A percentile compares a stretch with the other conserved stretches of the same genome.
These are phyloP conservation scores for Candida jianshihensis DNA, from an alignment of 805 yeast species.

Conservation along the genomic window DNA sequence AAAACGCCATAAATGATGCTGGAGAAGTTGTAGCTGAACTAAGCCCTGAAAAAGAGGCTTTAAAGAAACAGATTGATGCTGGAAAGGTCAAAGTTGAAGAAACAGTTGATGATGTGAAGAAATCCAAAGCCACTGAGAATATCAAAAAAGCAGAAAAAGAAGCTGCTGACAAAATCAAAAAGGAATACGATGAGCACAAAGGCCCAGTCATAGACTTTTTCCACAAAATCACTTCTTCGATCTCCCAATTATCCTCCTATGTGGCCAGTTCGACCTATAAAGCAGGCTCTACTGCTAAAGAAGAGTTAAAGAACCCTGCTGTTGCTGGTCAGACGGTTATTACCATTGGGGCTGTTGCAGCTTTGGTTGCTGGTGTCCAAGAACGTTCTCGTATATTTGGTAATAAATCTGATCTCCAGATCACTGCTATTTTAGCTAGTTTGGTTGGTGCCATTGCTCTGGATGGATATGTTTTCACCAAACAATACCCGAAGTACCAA, in stretches of 20 bases:
- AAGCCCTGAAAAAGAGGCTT: no score
- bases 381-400: constrained; percentile 43
- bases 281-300: constrained; percentile 18
- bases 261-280: constrained; percentile 14
- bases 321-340: constrained; percentile 48
- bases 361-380: constrained; percentile 42
- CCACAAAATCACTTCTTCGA: constrained; percentile 13
- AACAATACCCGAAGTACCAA: constrained; percentile 49
- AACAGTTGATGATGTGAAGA: constrained; percentile 20
- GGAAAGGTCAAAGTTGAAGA: constrained; percentile 17
- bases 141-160: constrained; percentile 29
- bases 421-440: constrained; percentile 44
- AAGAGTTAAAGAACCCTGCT: constrained; percentile 56
- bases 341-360: constrained; percentile 39
- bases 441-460: constrained; percentile 46
- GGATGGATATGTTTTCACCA: constrained; percentile 47
- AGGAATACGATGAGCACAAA: constrained; percentile 25
- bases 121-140: constrained; percentile 21
- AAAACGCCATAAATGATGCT: no score
- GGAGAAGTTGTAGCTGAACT: constrained; percentile 7
- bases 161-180: constrained; percentile 26
- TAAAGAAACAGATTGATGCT: constrained; percentile 13
- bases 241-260: constrained; percentile 18
- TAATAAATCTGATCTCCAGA: constrained; percentile 36
- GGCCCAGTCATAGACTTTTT: constrained; percentile 19